Conservation (phyloP, 129 eudicot genomes). For the Flaveria brownii region DNA sequence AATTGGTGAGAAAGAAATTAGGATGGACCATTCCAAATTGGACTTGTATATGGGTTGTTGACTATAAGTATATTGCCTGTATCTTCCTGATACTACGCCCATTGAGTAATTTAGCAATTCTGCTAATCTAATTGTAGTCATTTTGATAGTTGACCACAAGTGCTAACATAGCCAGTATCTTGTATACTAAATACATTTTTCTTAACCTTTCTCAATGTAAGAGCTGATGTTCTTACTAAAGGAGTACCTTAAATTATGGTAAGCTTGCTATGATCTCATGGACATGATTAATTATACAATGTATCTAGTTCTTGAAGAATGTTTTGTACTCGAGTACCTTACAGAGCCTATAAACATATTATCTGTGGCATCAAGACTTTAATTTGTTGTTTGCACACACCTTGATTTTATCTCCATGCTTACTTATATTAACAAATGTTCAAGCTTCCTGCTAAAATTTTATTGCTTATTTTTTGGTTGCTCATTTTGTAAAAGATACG, state of each 20-base stretch:
- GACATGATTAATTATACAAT: not conserved
- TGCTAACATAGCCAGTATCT: not conserved
- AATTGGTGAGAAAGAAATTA: not conserved
- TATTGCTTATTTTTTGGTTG: slow-evolving; percentile 16
- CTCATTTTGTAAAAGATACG: slow-evolving; percentile 39
- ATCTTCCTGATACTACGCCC: slow-evolving; percentile 13
- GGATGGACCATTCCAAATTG: not conserved
- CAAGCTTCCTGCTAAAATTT: not conserved
- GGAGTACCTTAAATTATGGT: slow-evolving; percentile 4
- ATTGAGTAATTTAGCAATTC: slow-evolving; percentile 8
- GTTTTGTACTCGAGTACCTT: not conserved
- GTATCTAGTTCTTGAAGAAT: not conserved
- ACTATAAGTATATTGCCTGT: not conserved
- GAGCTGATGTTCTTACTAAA: slow-evolving; percentile 17
- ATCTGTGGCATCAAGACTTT: not conserved
- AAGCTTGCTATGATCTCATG: not conserved
- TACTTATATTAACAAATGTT: not conserved
- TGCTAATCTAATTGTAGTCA: not conserved
- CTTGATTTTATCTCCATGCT: not conserved
- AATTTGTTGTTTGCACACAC: no score
- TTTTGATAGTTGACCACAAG: not conserved
- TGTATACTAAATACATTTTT: not conserved
- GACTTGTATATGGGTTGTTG: not conserved
- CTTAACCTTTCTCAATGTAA: not conserved
- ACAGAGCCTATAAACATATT: not conserved